Conservation (phyloP, 176 grass and related monocot species). For the Puya raimondii region DNA sequence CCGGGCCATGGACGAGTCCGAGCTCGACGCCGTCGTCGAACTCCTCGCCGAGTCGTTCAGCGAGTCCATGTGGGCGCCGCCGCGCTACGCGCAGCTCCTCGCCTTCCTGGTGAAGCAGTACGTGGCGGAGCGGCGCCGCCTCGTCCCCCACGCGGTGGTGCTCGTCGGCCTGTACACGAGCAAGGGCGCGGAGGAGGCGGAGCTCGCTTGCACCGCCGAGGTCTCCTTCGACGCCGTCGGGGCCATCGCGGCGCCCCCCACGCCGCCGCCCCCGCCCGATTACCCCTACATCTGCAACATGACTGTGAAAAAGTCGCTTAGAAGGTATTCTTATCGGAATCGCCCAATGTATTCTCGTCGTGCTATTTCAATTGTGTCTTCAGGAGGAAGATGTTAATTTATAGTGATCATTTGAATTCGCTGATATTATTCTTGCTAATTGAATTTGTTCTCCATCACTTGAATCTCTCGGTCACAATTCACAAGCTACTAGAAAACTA, state of each 20-base stretch:
- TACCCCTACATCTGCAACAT: slow-evolving; percentile 96
- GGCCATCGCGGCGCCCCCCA: slow-evolving; percentile 53
- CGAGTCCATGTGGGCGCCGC: slow-evolving; percentile 55
- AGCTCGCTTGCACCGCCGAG: slow-evolving; percentile 78
- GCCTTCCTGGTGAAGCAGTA: slow-evolving; percentile 67
- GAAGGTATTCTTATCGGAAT: slow-evolving; percentile 37
- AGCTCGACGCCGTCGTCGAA: slow-evolving; percentile 36
- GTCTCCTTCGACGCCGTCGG: slow-evolving; percentile 64
- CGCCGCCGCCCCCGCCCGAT: slow-evolving; percentile 48
- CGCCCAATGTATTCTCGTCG: too few relatives aligned
- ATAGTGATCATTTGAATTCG: neutral
- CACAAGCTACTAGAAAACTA: too few relatives aligned
- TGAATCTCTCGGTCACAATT: neutral
- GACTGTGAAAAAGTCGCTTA: slow-evolving; percentile 61
- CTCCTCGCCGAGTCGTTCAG: slow-evolving; percentile 74
- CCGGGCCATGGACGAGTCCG: slow-evolving; percentile 40
- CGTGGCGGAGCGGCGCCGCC: slow-evolving; percentile 39
- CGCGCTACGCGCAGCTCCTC: slow-evolving; percentile 50
- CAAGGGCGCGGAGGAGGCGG: slow-evolving; percentile 4
- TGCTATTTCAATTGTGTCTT: too few relatives aligned
- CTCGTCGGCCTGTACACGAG: slow-evolving; percentile 62
- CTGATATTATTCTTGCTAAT: neutral
- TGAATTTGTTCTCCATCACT: neutral
- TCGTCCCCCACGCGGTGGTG: slow-evolving; percentile 54
- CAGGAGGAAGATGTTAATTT: too few relatives aligned